Evolutionary conservation across 2,329 filamentous ascomycete genomes (phyloP).

Genomic region (Colletotrichum sojae): DNA sequence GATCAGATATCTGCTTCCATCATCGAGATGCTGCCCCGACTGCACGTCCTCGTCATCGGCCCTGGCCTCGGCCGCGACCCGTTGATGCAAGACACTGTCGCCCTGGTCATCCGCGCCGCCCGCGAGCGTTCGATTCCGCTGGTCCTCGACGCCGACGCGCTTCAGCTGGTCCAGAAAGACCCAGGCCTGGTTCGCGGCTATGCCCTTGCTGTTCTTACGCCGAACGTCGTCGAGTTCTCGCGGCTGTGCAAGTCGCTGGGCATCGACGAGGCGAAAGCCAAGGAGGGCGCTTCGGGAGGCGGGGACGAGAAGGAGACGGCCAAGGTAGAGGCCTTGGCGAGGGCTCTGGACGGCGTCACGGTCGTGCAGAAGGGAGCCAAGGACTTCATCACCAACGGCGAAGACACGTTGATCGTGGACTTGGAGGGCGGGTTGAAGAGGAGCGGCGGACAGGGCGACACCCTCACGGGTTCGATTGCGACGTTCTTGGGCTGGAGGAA

Average conservation of each 20-base stretch:
- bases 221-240: conserved; percentile 94
- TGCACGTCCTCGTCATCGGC: conserved; percentile 94
- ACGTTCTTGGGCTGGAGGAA: conserved; percentile 91
- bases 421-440: conserved; percentile 87
- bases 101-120: conserved; percentile 83
- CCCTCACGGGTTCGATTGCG: conserved; percentile 88
- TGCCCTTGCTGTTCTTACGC: conserved; percentile 87
- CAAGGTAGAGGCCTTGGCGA: conserved; percentile 76
- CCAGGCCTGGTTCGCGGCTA: conserved; percentile 87
- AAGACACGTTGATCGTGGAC: conserved; percentile 81
- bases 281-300: conserved; percentile 37
- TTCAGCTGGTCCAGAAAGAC: conserved; percentile 81
- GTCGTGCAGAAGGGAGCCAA: conserved; percentile 89
- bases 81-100: conserved; percentile 90
- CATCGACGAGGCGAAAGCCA: conserved; percentile 68
- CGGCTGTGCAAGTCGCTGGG: conserved; percentile 83
- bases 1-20: conserved; percentile 76
- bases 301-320: conserved; percentile 54
- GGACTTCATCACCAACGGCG: conserved; percentile 88
- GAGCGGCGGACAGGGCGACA: conserved; percentile 95
- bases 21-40: conserved; percentile 83
- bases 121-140: conserved; percentile 80
- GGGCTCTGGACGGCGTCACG: conserved; percentile 87
- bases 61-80: conserved; percentile 92
- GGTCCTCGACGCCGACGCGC: conserved; percentile 91